These are phyloP conservation scores for Lachnellula cervina DNA, from an alignment of 2,329 filamentous ascomycete genomes.

Conservation along the genomic window DNA sequence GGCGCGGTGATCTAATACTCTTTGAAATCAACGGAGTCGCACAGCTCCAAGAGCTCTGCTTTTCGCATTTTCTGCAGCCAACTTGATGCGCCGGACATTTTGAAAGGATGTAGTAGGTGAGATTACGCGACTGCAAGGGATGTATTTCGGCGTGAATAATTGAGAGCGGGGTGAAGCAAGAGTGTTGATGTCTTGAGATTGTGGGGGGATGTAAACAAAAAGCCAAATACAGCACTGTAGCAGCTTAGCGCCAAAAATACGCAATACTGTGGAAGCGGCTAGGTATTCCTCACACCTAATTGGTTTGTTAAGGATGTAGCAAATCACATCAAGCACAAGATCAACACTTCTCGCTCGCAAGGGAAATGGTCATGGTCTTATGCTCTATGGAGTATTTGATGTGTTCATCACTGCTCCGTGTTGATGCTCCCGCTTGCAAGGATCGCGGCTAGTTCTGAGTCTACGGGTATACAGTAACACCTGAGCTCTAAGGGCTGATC, in stretches of 20 bases:
- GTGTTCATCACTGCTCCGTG: background rate
- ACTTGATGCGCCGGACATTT: conserved; percentile 60
- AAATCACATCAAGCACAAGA: background rate
- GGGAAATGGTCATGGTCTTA: background rate
- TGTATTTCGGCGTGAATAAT: conserved; percentile 11
- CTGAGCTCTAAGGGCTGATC: background rate
- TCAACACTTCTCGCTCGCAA: background rate
- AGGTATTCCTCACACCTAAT: background rate
- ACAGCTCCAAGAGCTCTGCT: conserved; percentile 69
- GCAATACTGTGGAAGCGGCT: background rate
- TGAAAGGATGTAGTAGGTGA: conserved; percentile 41
- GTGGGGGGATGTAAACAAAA: conserved; percentile 11
- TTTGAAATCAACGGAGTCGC: conserved; percentile 63
- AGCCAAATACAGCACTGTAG: background rate
- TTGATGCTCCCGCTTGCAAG: too few species aligned
- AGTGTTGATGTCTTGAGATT: conserved; percentile 6
- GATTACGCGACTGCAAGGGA: conserved; percentile 38
- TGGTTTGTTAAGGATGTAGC: background rate
- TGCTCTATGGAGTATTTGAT: conserved; percentile 1
- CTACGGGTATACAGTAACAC: too few species aligned
- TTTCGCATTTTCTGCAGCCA: conserved; percentile 83
- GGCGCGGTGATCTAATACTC: conserved; percentile 53
- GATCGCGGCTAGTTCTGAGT: too few species aligned
- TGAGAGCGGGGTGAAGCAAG: conserved; percentile 2
- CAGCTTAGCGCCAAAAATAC: background rate